Conservation (phyloP, 129 eudicot species). For the Artemisia argyi region DNA sequence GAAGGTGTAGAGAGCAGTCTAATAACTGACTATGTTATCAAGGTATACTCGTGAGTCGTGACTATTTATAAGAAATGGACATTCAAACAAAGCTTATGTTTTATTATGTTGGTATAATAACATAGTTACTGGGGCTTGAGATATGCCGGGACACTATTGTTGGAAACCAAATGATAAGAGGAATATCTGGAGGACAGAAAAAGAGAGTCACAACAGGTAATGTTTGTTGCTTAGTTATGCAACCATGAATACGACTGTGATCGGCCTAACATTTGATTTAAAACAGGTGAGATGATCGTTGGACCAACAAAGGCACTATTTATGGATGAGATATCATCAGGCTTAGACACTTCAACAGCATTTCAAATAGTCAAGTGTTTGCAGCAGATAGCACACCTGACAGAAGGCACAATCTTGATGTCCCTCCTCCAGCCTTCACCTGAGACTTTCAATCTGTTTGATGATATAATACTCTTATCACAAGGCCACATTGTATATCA, state of each 20-base stretch:
- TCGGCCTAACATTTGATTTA: neutral
- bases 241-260: neutral
- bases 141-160: constrained; percentile 76
- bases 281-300: constrained; percentile 84
- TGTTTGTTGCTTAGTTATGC: neutral
- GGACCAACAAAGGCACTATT: constrained; percentile 81
- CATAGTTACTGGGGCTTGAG: constrained; percentile 67
- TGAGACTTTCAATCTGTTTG: constrained; percentile 85
- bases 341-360: constrained; percentile 94
- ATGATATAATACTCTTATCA: constrained; percentile 75
- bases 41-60: constrained; percentile 40
- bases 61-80: neutral
- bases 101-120: constrained; percentile 6
- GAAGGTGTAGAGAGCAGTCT: constrained; percentile 75
- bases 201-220: constrained; percentile 76
- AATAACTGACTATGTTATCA: constrained; percentile 63
- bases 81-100: neutral
- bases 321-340: constrained; percentile 98
- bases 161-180: constrained; percentile 84
- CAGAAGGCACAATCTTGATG: constrained; percentile 76
- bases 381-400: constrained; percentile 81
- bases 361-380: constrained; percentile 88
- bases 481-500: constrained; percentile 90
- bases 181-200: constrained; percentile 92
- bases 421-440: constrained; percentile 98